phyloP scores from a whole-genome alignment of 1,284 basidiomycete species.

The Pseudozyma tsukubaensis region DNA sequence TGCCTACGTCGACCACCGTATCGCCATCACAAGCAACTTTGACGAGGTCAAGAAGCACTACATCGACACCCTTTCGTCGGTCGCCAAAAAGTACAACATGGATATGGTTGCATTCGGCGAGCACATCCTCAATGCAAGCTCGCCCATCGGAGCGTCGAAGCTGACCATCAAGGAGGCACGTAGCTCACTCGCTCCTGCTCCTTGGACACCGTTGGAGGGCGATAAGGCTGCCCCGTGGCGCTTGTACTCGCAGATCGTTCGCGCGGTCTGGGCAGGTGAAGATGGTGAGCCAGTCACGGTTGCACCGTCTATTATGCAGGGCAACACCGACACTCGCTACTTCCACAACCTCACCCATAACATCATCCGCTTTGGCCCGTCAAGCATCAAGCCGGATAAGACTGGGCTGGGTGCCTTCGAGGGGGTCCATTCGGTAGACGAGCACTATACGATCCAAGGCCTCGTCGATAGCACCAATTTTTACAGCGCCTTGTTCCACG shows the following conservation, averaged over 20 bases:
- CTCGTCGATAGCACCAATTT: slow-evolving; percentile 71
- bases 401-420: slow-evolving; percentile 67
- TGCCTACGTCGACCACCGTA: slow-evolving; percentile 75
- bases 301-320: slow-evolving; percentile 73
- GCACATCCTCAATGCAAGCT: slow-evolving; percentile 15
- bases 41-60: slow-evolving; percentile 71
- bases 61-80: slow-evolving; percentile 70
- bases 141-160: slow-evolving; percentile 17
- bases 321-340: slow-evolving; percentile 71
- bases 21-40: slow-evolving; percentile 73
- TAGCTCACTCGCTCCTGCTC: slow-evolving; percentile 74
- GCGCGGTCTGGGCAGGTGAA: slow-evolving; percentile 70
- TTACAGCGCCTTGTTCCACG: slow-evolving; percentile 72
- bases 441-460: slow-evolving; percentile 71
- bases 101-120: slow-evolving; percentile 69
- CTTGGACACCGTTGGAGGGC: slow-evolving; percentile 72
- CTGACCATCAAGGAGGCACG: slow-evolving; percentile 70
- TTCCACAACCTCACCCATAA: slow-evolving; percentile 72
- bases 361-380: slow-evolving; percentile 73
- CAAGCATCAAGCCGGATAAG: slow-evolving; percentile 65
- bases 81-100: slow-evolving; percentile 72
- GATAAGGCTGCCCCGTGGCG: slow-evolving; percentile 71
- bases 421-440: slow-evolving; percentile 78
- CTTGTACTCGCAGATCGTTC: slow-evolving; percentile 73
- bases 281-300: slow-evolving; percentile 70